phyloP scores from a whole-genome alignment of 1,284 basidiomycete genomes.

The Bothia castanella region DNA sequence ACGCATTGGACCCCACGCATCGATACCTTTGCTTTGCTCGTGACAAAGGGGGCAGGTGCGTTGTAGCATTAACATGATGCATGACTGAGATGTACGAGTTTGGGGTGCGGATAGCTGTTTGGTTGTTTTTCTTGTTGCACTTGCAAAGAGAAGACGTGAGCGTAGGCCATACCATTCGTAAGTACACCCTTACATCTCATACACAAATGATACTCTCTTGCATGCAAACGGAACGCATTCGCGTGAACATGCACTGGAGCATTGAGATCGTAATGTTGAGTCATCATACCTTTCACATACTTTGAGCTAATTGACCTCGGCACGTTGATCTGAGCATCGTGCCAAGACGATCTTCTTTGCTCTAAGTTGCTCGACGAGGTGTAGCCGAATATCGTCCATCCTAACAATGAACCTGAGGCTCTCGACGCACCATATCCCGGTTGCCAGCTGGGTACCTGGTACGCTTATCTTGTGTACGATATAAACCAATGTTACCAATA shows the following conservation, averaged over 20 bases:
- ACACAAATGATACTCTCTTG: constrained; percentile 31
- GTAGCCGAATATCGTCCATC: neutral
- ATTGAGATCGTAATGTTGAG: constrained; percentile 23
- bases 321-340: constrained; percentile 21
- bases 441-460: constrained; percentile 4
- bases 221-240: constrained; percentile 17
- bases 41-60: constrained; percentile 39
- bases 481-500: neutral
- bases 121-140: constrained; percentile 14
- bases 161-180: constrained; percentile 27
- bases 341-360: neutral
- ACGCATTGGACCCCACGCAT: constrained; percentile 20
- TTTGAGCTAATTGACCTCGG: constrained; percentile 23
- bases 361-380: neutral
- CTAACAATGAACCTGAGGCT: neutral
- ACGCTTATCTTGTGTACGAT: neutral
- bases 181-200: constrained; percentile 29
- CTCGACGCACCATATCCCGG: no score
- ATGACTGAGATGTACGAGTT: constrained; percentile 30
- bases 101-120: constrained; percentile 19
- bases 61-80: constrained; percentile 34
- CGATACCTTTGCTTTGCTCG: constrained; percentile 28
- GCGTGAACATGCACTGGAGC: neutral
- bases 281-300: constrained; percentile 18
- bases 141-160: constrained; percentile 14